phyloP scores from a whole-genome alignment of 2,329 filamentous ascomycete species.

The Colletotrichum endophyticum region DNA sequence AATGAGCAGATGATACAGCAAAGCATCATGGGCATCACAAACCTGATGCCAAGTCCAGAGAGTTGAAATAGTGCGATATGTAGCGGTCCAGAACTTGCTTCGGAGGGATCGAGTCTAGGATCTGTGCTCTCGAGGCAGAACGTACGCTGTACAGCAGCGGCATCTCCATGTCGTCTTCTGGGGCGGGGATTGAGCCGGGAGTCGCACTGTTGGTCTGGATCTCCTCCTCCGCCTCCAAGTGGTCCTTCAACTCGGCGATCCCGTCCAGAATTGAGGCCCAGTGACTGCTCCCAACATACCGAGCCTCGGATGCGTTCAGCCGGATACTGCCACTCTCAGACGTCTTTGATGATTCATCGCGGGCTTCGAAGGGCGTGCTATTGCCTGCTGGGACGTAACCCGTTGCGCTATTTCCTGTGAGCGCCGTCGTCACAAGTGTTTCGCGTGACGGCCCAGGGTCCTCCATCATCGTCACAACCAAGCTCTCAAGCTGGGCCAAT shows the following conservation, averaged over 20 bases:
- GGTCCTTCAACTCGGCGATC: slow-evolving; percentile 42
- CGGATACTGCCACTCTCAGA: slow-evolving; percentile 36
- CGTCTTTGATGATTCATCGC: neutral
- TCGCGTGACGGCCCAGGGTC: neutral
- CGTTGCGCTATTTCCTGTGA: neutral
- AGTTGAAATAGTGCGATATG: slow-evolving; percentile 40
- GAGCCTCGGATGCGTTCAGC: slow-evolving; percentile 24
- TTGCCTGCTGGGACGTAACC: neutral
- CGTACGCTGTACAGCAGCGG: slow-evolving; percentile 37
- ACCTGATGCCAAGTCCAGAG: slow-evolving; percentile 26
- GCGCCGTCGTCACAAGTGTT: neutral
- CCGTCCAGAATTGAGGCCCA: slow-evolving; percentile 45
- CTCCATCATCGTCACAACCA: slow-evolving; percentile 31
- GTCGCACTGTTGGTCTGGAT: neutral
- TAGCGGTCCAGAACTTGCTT: slow-evolving; percentile 35
- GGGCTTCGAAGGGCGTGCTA: neutral
- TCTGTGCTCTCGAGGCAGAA: slow-evolving; percentile 30
- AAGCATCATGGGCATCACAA: neutral
- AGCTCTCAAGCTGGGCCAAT: slow-evolving; percentile 32
- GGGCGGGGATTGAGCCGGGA: neutral
- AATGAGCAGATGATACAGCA: neutral
- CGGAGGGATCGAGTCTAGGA: slow-evolving; percentile 37
- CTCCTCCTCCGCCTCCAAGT: slow-evolving; percentile 33
- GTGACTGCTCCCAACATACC: slow-evolving; percentile 40
- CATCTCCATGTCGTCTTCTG: slow-evolving; percentile 12